A percentile compares a stretch with the other conserved stretches of the same genome.
These are phyloP conservation scores for Mimosa pudica DNA, from an alignment of 306 rosid species.

Conservation along the genomic window DNA sequence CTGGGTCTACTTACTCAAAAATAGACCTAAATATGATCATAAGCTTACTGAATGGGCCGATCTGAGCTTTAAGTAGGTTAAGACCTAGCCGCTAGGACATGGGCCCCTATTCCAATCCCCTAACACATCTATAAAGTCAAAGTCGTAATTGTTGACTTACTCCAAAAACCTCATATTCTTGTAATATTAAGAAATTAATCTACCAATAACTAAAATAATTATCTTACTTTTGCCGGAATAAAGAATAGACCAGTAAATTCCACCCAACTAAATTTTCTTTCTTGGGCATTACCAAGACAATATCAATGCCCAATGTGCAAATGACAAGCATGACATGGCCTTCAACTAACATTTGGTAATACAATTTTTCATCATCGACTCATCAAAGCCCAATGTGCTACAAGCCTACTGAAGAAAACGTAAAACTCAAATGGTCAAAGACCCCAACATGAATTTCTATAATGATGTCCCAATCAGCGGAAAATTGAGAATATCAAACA, in stretches of 20 bases:
- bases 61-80: no score
- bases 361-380: neutral
- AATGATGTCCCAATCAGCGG: slow-evolving; percentile 10
- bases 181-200: no score
- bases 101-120: no score
- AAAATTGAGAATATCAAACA: slow-evolving; percentile 30
- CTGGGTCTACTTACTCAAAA: no score
- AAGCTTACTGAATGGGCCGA: no score
- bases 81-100: no score
- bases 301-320: neutral
- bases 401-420: slow-evolving; percentile 6
- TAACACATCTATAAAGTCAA: neutral
- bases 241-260: neutral
- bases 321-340: neutral
- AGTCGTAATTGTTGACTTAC: neutral
- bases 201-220: no score
- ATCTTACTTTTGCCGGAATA: neutral
- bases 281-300: neutral
- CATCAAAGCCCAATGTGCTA: neutral
- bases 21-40: no score
- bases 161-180: neutral
- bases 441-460: slow-evolving; percentile 21
- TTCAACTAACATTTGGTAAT: neutral
- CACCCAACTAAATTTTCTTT: neutral
- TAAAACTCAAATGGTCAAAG: slow-evolving; percentile 18